Percentiles rank a stretch among this genome's conserved stretches.
Conservation (phyloP, 1,139 yeast genomes). For the Wickerhamiella infanticola region DNA sequence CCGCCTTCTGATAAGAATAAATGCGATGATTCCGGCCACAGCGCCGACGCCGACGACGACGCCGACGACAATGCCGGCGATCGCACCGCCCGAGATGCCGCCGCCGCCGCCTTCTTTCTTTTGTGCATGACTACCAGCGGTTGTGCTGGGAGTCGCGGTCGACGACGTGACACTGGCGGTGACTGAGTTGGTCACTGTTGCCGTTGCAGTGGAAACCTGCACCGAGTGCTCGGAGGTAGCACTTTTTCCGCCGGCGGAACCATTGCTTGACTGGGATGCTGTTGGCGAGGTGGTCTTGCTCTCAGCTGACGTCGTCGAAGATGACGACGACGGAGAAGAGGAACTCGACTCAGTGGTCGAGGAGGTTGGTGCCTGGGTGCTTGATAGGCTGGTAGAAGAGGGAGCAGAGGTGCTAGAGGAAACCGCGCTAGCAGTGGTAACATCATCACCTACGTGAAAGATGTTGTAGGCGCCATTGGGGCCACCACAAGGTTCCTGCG, state of each 20-base stretch:
- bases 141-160: not conserved
- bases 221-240: not conserved
- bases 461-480: slow-evolving; percentile 33
- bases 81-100: slow-evolving; percentile 32
- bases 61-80: slow-evolving; percentile 58
- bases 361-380: slow-evolving; percentile 14
- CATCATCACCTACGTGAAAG: slow-evolving; percentile 21
- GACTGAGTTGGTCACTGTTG: slow-evolving; percentile 8
- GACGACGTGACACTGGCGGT: slow-evolving; percentile 9
- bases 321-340: slow-evolving; percentile 7
- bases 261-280: not conserved
- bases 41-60: slow-evolving; percentile 35
- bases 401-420: slow-evolving; percentile 12
- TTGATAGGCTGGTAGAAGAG: slow-evolving; percentile 14
- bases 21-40: slow-evolving; percentile 32
- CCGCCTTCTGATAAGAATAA: slow-evolving; percentile 30
- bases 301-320: slow-evolving; percentile 2
- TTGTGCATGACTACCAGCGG: slow-evolving; percentile 12
- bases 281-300: not conserved
- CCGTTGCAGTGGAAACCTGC: slow-evolving; percentile 5
- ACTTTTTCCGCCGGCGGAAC: not conserved
- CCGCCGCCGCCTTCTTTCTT: slow-evolving; percentile 12
- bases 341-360: slow-evolving; percentile 6
- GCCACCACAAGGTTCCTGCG: slow-evolving; percentile 36
- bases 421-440: slow-evolving; percentile 12